phyloP scores from a whole-genome alignment of 73 alveolate species.

The Tetrahymena elliotti region DNA sequence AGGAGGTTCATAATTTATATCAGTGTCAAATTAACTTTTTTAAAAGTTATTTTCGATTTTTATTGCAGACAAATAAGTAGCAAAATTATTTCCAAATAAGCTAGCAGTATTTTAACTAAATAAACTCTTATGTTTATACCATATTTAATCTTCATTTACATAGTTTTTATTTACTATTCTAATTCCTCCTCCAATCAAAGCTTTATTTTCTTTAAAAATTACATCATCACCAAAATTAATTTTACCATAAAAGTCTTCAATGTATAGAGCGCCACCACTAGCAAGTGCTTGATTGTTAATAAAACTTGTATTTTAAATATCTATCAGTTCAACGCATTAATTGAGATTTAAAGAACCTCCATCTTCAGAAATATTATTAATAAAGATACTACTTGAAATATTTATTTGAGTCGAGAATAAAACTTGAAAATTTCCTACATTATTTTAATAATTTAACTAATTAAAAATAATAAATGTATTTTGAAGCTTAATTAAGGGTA shows the following conservation, averaged over 20 bases:
- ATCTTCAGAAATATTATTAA: background rate
- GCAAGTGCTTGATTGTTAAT: background rate
- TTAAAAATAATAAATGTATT: background rate
- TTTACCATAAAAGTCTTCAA: background rate
- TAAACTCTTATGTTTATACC: background rate
- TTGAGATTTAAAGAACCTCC: background rate
- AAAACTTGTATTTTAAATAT: background rate
- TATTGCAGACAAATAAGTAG: background rate
- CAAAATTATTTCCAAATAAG: background rate
- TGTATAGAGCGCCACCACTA: background rate
- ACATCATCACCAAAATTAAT: background rate
- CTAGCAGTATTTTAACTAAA: background rate
- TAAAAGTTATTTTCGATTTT: background rate
- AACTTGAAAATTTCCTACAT: background rate
- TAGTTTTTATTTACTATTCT: background rate
- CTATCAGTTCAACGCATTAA: background rate
- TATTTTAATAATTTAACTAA: background rate
- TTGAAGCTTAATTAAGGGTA: background rate
- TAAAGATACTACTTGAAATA: background rate
- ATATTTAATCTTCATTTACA: background rate
- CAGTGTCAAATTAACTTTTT: background rate
- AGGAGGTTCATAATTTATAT: background rate
- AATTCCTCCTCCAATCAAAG: background rate
- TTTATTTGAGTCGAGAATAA: background rate
- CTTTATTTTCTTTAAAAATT: background rate